Base-by-base conservation (phyloP, 108 stramenopile species). In the Pseudonitzschia multiseries region DNA sequence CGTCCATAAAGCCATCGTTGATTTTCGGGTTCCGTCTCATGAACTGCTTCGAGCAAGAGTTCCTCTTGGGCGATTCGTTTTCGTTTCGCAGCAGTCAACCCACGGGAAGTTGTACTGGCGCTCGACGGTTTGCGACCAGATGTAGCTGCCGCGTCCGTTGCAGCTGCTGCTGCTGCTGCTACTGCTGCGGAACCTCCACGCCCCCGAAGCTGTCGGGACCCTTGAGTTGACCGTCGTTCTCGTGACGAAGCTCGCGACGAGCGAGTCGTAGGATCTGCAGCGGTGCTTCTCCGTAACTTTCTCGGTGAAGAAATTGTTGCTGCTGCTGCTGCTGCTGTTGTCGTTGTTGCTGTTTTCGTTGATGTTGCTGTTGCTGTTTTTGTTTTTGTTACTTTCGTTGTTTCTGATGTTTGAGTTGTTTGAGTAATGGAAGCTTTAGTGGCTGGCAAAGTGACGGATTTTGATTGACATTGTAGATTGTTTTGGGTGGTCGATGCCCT, bases 11-110 rank as follows among this genome's bases (percentile, higher is more conserved):
- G 54, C 92, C 92, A 95, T 74, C 88, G 83, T 54, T 73, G 20
- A 81, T 95, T 95, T 70, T 84, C 86, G 9, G 83, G 79, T 69
- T 91, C 92, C 59, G 94, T 95, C 6, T 71, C 69, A 36, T 83
- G 74, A 12, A 86, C 82, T 1, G 94, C 86, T 74, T 95, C 94
- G 44, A 95, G 52, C 10, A 95, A 76, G 33, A 95, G 65, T 69
- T 95, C 92, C 80, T 93, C 94, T 77, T 95, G 94, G 31, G 84
- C 81, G 64, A 80, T 83, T 22, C 65, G 75, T 33, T 72, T 76
- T 71, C 79, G 83, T 53, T 77, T 79, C 27, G 64, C 44, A 50
- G 75, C 71, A n/a, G 28, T 73, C 4, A 6, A 36, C 36, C 4
- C 36, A 21, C 22, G 44, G n/a, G 32, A 42, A 12, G 62, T 74